These are phyloP conservation scores for Hyphodiscus sp. DNA, from an alignment of 2,329 filamentous ascomycete species.

Conservation along the genomic window DNA sequence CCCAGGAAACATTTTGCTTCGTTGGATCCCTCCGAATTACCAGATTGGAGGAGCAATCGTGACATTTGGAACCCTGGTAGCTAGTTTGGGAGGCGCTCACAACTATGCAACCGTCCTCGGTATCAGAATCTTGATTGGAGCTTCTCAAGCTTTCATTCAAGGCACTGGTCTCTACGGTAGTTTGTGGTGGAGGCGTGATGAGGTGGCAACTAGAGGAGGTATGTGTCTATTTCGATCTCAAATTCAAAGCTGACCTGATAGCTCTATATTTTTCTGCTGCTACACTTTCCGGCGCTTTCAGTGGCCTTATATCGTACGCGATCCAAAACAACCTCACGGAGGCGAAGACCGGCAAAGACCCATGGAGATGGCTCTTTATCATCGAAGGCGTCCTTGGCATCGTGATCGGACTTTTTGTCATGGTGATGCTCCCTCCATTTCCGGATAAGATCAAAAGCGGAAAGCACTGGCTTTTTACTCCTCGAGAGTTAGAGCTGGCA, in stretches of 20 bases:
- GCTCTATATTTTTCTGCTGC: no score
- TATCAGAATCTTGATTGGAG: conserved; percentile 11
- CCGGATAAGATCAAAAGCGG: conserved; percentile 7
- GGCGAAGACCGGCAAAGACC: no score
- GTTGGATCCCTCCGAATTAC: no score
- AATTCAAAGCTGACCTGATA: no score
- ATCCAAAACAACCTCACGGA: no score
- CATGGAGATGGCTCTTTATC: no score
- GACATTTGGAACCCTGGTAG: conserved; percentile 10
- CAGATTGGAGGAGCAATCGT: no score
- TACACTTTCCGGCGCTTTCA: no score
- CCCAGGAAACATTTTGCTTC: conserved; percentile 5
- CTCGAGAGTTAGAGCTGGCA: no score
- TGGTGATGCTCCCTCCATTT: neutral
- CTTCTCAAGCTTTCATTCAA: conserved; percentile 8
- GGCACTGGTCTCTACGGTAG: conserved; percentile 10
- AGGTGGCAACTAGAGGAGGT: conserved; percentile 18
- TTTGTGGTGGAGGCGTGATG: conserved; percentile 22
- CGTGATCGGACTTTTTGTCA: no score
- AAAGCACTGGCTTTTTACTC: conserved; percentile 5
- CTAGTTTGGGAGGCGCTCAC: conserved; percentile 7
- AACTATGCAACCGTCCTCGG: conserved; percentile 9
- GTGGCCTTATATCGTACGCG: no score
- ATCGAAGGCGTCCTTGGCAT: no score
- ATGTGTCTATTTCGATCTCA: neutral